Percentiles rank a stretch among this genome's conserved stretches.
Conservation (phyloP, 805 yeast species). For the Ogataea siamensis region DNA sequence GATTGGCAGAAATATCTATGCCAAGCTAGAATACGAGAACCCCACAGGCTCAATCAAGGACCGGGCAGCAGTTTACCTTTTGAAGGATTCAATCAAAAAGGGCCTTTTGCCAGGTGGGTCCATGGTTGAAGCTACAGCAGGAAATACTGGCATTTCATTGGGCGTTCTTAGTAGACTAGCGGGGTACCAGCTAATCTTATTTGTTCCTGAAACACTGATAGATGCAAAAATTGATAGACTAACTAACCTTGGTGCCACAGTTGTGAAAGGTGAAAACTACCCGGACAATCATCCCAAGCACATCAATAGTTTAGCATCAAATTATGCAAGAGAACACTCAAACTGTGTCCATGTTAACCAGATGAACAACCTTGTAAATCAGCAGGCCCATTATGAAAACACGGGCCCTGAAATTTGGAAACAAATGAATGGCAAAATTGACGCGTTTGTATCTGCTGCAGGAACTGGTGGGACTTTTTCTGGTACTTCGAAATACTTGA, state of each 20-base stretch:
- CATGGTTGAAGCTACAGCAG: slow-evolving; percentile 1
- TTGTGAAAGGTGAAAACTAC: not conserved
- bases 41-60: slow-evolving; percentile 1
- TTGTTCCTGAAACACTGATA: slow-evolving; percentile 1
- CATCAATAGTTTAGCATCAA: not conserved
- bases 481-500: not conserved
- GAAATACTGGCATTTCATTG: slow-evolving; percentile 1
- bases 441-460: not conserved
- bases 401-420: slow-evolving; percentile 3
- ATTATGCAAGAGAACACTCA: not conserved
- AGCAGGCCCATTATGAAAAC: not conserved
- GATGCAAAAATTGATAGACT: not conserved
- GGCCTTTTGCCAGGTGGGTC: not conserved
- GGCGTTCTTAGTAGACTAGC: slow-evolving; percentile 1
- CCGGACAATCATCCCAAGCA: slow-evolving; percentile 1
- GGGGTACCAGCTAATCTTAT: not conserved
- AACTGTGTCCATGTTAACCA: not conserved
- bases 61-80: not conserved
- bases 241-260: not conserved
- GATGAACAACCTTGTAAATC: slow-evolving; percentile 2
- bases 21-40: not conserved
- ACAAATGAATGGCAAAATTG: not conserved
- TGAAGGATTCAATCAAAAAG: not conserved
- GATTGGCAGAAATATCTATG: slow-evolving; percentile 1
- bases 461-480: slow-evolving; percentile 3